Evolutionary conservation across 2,329 filamentous ascomycete species (phyloP).

Genomic region (Fusarium pseudoanthophilum): DNA sequence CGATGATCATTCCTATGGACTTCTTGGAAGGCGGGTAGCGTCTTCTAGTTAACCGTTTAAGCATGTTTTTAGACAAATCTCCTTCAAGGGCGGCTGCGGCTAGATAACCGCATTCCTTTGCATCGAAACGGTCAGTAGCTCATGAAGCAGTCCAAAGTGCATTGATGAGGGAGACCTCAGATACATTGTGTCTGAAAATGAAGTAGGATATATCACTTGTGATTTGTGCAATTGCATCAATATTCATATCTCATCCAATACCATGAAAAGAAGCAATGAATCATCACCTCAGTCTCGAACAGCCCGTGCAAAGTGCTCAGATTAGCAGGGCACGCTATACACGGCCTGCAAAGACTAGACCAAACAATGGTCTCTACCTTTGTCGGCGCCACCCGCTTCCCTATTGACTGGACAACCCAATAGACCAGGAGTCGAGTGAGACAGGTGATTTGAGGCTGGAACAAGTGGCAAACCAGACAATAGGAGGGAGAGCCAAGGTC

Average conservation of each 20-base stretch:
- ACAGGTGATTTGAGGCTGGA: neutral
- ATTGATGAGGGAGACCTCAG: neutral
- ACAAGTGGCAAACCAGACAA: neutral
- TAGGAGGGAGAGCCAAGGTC: neutral
- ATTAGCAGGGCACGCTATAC: neutral
- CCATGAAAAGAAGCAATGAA: neutral
- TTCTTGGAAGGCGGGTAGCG: neutral
- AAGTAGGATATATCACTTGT: neutral
- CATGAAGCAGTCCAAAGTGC: neutral
- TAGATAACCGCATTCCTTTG: neutral
- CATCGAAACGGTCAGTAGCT: neutral
- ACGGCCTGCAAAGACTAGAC: neutral
- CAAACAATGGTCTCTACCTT: neutral
- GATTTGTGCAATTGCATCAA: neutral
- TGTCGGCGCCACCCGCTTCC: constrained; percentile 20
- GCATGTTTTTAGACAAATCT: neutral
- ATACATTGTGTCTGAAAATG: neutral
- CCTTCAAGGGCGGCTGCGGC: neutral
- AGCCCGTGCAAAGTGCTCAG: neutral
- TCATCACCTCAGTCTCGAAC: neutral
- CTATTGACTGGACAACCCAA: constrained; percentile 1
- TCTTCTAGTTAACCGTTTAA: neutral
- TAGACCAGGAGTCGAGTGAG: neutral
- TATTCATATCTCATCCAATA: neutral
- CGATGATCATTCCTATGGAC: neutral